Conservation (phyloP, 805 yeast genomes). For the Ogataea paradorogensis region DNA sequence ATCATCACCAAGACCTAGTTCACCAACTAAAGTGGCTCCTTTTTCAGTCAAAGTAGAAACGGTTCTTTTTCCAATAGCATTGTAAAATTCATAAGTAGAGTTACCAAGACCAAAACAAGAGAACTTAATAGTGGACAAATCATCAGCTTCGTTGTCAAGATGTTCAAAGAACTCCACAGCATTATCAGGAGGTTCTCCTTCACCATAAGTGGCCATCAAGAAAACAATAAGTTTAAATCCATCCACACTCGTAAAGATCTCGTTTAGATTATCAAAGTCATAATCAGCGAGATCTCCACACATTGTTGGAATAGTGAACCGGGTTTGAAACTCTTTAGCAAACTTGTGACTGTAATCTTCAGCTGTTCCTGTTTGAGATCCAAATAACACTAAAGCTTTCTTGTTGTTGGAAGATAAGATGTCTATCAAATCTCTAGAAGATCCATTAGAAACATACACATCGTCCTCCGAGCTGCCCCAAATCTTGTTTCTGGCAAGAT, state of each 20-base stretch:
- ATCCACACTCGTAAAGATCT: slow-evolving; percentile 54
- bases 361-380: slow-evolving; percentile 98
- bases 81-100: slow-evolving; percentile 89
- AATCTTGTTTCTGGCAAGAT: slow-evolving; percentile 60
- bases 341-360: slow-evolving; percentile 93
- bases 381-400: slow-evolving; percentile 77
- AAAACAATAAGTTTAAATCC: slow-evolving; percentile 54
- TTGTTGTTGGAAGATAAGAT: slow-evolving; percentile 61
- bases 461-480: slow-evolving; percentile 36
- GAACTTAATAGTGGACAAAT: slow-evolving; percentile 56
- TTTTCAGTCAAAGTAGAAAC: slow-evolving; percentile 51
- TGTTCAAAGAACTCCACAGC: slow-evolving; percentile 76
- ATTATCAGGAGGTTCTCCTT: slow-evolving; percentile 97
- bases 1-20: slow-evolving; percentile 91
- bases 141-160: slow-evolving; percentile 57
- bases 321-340: slow-evolving; percentile 80
- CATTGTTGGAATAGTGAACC: slow-evolving; percentile 79
- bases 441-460: slow-evolving; percentile 30
- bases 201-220: slow-evolving; percentile 92
- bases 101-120: slow-evolving; percentile 92
- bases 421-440: slow-evolving; percentile 56
- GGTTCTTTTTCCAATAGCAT: slow-evolving; percentile 71
- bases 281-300: slow-evolving; percentile 86
- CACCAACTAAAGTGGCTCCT: slow-evolving; percentile 72
- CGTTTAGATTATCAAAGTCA: slow-evolving; percentile 74